A percentile compares a stretch with the other conserved stretches of the same genome.
phyloP scores from a whole-genome alignment of 2,329 filamentous ascomycete species.

The Clonostachys sp. region DNA sequence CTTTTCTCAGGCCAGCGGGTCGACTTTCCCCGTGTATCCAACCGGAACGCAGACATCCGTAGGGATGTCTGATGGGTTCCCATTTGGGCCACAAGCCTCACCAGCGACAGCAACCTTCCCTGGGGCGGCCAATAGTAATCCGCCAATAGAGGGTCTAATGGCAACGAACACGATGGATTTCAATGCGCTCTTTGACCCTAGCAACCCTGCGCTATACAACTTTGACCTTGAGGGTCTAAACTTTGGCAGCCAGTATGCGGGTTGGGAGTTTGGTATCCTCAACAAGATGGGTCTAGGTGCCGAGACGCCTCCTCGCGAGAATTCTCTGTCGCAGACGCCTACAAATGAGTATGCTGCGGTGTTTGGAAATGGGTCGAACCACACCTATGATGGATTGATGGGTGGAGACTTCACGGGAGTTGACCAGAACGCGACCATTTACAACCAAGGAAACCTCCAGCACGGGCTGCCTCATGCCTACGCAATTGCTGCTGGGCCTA shows the following conservation, averaged over 20 bases:
- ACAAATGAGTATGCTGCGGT: conserved; percentile 36
- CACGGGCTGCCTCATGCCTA: conserved; percentile 62
- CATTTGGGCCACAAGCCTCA: conserved; percentile 63
- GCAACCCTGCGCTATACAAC: conserved; percentile 89
- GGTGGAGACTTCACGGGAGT: conserved; percentile 48
- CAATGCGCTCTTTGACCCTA: conserved; percentile 75
- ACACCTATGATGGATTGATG: conserved; percentile 29
- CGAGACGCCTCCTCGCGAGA: conserved; percentile 72
- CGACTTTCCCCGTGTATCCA: conserved; percentile 48
- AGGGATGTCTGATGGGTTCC: conserved; percentile 28
- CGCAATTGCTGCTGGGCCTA: conserved; percentile 59
- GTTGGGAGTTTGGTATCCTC: conserved; percentile 92
- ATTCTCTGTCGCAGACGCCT: conserved; percentile 33
- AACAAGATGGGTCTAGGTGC: conserved; percentile 81
- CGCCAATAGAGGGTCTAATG: conserved; percentile 43
- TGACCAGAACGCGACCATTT: conserved; percentile 43
- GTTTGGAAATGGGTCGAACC: conserved; percentile 42
- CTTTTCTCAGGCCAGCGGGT: conserved; percentile 39
- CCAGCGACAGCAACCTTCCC: conserved; percentile 73
- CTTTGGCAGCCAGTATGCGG: conserved; percentile 94
- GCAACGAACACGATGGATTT: conserved; percentile 47
- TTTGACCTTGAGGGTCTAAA: conserved; percentile 86
- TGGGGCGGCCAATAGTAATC: conserved; percentile 40
- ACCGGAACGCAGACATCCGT: conserved; percentile 35
- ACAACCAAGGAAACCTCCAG: conserved; percentile 53